phyloP scores from a whole-genome alignment of 805 yeast genomes.

The Suhomyces kilbournensis region DNA sequence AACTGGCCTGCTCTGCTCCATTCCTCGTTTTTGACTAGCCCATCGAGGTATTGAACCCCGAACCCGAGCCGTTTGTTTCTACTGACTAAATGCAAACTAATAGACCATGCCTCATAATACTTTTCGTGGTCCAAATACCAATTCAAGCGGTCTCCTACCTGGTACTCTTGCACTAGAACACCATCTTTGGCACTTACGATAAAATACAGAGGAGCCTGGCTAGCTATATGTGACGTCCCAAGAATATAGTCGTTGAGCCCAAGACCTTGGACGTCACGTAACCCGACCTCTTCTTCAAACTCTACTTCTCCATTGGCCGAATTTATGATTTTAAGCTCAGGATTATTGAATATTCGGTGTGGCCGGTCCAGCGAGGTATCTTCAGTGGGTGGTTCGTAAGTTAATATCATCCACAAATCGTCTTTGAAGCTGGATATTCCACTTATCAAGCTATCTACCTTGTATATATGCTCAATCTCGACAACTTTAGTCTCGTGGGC shows the following conservation, averaged over 20 bases:
- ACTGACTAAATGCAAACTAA: conserved; percentile 57
- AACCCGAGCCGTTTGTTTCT: conserved; percentile 50
- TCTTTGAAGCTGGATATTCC: conserved; percentile 78
- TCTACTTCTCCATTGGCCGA: conserved; percentile 65
- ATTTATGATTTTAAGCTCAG: conserved; percentile 73
- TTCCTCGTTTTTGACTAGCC: conserved; percentile 36
- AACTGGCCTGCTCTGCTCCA: conserved; percentile 60
- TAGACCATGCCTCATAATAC: conserved; percentile 74
- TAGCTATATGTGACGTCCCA: conserved; percentile 46
- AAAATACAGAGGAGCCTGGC: conserved; percentile 47
- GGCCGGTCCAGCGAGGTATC: conserved; percentile 1
- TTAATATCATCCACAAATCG: conserved; percentile 61
- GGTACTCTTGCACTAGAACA: conserved; percentile 70
- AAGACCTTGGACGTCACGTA: conserved; percentile 53
- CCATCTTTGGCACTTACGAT: conserved; percentile 81
- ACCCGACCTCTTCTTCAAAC: conserved; percentile 73
- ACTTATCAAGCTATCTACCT: conserved; percentile 54
- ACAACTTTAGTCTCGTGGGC: conserved; percentile 39
- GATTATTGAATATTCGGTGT: conserved; percentile 41
- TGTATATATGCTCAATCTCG: conserved; percentile 48
- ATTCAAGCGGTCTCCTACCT: conserved; percentile 61
- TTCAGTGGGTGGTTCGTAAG: conserved; percentile 44
- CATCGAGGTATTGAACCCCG: conserved; percentile 57
- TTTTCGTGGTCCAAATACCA: conserved; percentile 64
- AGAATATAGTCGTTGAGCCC: conserved; percentile 82